phyloP scores from a whole-genome alignment of 352 stramenopile genomes.

The Globisporangium nagaii region DNA sequence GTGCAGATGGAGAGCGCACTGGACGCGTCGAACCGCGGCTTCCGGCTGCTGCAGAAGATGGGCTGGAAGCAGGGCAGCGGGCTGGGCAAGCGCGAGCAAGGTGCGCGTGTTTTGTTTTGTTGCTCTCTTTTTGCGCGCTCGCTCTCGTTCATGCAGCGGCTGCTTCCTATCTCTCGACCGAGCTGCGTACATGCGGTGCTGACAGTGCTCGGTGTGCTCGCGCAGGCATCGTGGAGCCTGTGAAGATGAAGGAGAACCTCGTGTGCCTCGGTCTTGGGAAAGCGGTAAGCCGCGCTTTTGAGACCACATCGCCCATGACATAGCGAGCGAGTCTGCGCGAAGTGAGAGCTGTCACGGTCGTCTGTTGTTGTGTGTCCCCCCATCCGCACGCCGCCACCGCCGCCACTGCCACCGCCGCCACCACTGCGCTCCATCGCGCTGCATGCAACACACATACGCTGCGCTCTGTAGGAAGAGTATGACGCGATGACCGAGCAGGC shows the following conservation, averaged over 20 bases:
- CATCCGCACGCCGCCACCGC: background rate
- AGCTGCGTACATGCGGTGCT: background rate
- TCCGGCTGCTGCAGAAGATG: slow-evolving; percentile 54
- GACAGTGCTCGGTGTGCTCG: background rate
- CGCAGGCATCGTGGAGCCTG: slow-evolving; percentile 47
- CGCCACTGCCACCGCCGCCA: background rate
- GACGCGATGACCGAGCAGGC: slow-evolving; percentile 43
- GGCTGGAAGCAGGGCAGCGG: slow-evolving; percentile 49
- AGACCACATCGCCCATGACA: background rate
- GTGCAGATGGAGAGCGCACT: slow-evolving; percentile 16
- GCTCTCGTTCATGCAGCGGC: no score
- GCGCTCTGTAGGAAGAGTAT: slow-evolving; percentile 42
- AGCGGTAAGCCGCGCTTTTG: slow-evolving; percentile 15
- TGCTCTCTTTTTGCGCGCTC: background rate
- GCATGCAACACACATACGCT: background rate
- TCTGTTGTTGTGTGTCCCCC: slow-evolving; percentile 1
- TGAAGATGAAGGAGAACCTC: slow-evolving; percentile 61
- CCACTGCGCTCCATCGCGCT: background rate
- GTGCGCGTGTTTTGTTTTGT: slow-evolving; percentile 11
- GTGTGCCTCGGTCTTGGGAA: slow-evolving; percentile 58
- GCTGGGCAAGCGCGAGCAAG: slow-evolving; percentile 45
- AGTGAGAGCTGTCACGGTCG: slow-evolving; percentile 10
- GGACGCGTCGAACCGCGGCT: slow-evolving; percentile 50
- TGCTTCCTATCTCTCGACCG: no score
- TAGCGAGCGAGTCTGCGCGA: background rate